Evolutionary conservation across 495 filamentous ascomycete species (phyloP).

Genomic region (Hypoxylon fragiforme): DNA sequence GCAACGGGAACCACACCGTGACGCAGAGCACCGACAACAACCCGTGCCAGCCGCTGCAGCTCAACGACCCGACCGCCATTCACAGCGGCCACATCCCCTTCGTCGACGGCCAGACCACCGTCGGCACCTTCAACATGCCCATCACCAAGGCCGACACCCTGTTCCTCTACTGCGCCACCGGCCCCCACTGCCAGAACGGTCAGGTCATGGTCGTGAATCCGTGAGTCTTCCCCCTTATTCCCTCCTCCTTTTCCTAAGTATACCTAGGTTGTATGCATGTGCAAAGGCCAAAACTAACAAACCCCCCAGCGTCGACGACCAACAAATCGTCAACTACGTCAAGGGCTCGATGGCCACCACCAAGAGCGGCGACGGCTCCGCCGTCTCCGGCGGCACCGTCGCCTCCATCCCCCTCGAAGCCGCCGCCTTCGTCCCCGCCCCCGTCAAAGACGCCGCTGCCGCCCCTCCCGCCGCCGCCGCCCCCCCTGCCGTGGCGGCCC

Average conservation of each 20-base stretch:
- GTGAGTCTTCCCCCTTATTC: slow-evolving; percentile 12
- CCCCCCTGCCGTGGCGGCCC: slow-evolving; percentile 9
- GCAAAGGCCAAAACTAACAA: slow-evolving; percentile 13
- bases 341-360: slow-evolving; percentile 14
- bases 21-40: slow-evolving; percentile 37
- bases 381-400: slow-evolving; percentile 26
- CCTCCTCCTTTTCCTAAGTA: not conserved
- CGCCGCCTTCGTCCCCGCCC: slow-evolving; percentile 28
- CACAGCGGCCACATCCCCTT: slow-evolving; percentile 35
- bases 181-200: slow-evolving; percentile 51
- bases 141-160: slow-evolving; percentile 52
- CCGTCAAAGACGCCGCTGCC: slow-evolving; percentile 1
- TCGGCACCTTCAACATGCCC: slow-evolving; percentile 46
- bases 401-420: slow-evolving; percentile 29
- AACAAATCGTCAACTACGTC: slow-evolving; percentile 31
- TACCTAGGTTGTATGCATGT: too few species aligned
- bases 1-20: slow-evolving; percentile 36
- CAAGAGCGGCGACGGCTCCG: slow-evolving; percentile 15
- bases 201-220: slow-evolving; percentile 58
- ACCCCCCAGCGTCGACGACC: slow-evolving; percentile 14
- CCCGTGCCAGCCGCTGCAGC: slow-evolving; percentile 56
- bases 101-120: slow-evolving; percentile 44
- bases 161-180: slow-evolving; percentile 56
- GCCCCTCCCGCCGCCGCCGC: slow-evolving; percentile 5
- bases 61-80: slow-evolving; percentile 25